Conservation (phyloP, 1,139 yeast species). For the Yamadazyma oceani region DNA sequence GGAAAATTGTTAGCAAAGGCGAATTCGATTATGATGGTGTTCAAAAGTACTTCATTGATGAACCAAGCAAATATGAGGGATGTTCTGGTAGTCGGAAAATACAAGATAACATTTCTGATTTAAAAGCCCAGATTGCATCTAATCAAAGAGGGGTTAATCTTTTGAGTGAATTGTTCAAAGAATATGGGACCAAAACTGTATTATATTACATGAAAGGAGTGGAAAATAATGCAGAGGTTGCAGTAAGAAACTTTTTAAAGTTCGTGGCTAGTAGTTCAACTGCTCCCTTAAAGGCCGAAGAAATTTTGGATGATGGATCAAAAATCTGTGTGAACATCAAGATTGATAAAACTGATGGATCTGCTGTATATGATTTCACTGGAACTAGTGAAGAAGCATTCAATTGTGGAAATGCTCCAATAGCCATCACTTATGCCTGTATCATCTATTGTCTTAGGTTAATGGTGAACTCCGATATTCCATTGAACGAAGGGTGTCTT, state of each 20-base stretch:
- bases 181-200: slow-evolving; percentile 50
- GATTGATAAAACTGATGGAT: slow-evolving; percentile 39
- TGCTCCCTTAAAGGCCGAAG: slow-evolving; percentile 43
- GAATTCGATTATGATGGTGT: slow-evolving; percentile 41
- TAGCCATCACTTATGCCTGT: slow-evolving; percentile 39
- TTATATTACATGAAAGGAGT: slow-evolving; percentile 59
- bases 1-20: slow-evolving; percentile 35
- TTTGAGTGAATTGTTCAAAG: slow-evolving; percentile 45
- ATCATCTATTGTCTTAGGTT: slow-evolving; percentile 42
- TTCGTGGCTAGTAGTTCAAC: slow-evolving; percentile 26
- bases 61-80: slow-evolving; percentile 43
- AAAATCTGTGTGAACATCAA: slow-evolving; percentile 45
- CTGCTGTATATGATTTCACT: slow-evolving; percentile 54
- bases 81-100: slow-evolving; percentile 38
- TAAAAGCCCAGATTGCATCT: slow-evolving; percentile 67
- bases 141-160: slow-evolving; percentile 60
- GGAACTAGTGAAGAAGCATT: slow-evolving; percentile 47
- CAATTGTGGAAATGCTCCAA: slow-evolving; percentile 42
- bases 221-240: slow-evolving; percentile 56
- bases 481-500: slow-evolving; percentile 45
- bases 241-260: slow-evolving; percentile 48
- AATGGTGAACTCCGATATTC: slow-evolving; percentile 41
- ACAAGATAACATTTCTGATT: slow-evolving; percentile 53
- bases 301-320: slow-evolving; percentile 64
- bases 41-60: slow-evolving; percentile 33